Base-by-base conservation (phyloP, 1,284 basidiomycete species). In the Termitomyces sp. region DNA sequence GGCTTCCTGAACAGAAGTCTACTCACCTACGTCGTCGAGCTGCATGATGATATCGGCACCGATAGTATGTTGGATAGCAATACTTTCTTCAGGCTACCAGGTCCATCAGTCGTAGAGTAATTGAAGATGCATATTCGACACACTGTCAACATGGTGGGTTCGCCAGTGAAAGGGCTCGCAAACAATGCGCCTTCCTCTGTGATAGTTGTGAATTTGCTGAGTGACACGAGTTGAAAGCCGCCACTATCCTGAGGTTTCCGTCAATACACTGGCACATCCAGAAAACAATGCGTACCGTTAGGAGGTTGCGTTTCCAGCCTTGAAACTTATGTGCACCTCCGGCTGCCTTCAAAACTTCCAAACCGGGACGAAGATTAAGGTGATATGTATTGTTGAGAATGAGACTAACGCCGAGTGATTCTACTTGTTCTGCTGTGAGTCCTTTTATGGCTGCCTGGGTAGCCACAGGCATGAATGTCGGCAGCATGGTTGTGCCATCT, bases 1-100 rank as follows among this genome's bases (percentile, higher is more conserved):
- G 34, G 33, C 34, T 45, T 36, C 21, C 45, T 40, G 12, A 33
- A 63, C 21, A 50, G 58, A 54, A 45, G 34, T 26, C 51, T 24
- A 72, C 84, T 68, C 62, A 88, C 89, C 91, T 51, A 93, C 92
- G 70, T 93, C 91, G 66, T 93, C 90, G 12, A 93, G 76, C 65
- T 93, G 90, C 91, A 93, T 93, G 60, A 94, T 92, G 55, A 94
- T 94, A 68, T 94, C 91, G 15, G 86, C 88, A 4, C 91, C 90
- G 44, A 94, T 92, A 4, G 85, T 77, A 64, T 94, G 91, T 66
- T 92, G 89, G 62, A 88, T 86, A n/a, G 83, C 80, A 38, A 92
- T 91, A 60, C 87, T 90, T 72, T 91, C 86, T 70, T 92, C 90
- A 40, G 90, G 90, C 84, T 90, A n/a, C 59, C 66, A 53, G n/a